Evolutionary conservation across 176 grass and related monocot genomes (phyloP).

Genomic region (Otatea glauca): DNA sequence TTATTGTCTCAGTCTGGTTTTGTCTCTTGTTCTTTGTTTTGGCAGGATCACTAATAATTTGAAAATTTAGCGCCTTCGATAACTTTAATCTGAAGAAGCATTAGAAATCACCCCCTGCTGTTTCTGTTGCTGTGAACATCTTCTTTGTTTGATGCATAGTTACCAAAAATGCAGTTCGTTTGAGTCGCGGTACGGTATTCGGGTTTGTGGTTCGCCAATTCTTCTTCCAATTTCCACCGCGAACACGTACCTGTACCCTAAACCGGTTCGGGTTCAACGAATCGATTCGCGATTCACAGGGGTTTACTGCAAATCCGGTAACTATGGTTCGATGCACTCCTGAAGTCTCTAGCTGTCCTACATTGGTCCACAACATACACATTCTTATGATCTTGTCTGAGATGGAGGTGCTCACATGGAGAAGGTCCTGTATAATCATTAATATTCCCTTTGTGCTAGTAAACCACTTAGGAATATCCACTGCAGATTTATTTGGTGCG

Average conservation of each 20-base stretch:
- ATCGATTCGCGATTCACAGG: too few relatives aligned
- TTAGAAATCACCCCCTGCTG: background rate
- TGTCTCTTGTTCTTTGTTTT: background rate
- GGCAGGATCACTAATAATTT: background rate
- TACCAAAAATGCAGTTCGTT: too few relatives aligned
- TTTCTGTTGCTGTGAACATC: constrained; percentile 21
- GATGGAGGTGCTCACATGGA: background rate
- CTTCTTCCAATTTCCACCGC: too few relatives aligned
- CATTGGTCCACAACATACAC: background rate
- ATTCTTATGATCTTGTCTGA: constrained; percentile 4
- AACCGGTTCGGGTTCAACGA: too few relatives aligned
- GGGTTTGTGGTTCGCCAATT: too few relatives aligned
- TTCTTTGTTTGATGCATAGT: too few relatives aligned
- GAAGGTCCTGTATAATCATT: constrained; percentile 4
- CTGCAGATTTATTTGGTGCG: constrained; percentile 1
- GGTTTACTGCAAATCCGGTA: too few relatives aligned
- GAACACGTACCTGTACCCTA: too few relatives aligned
- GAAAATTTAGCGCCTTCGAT: constrained; percentile 3
- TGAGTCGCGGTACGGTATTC: too few relatives aligned
- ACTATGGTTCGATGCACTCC: background rate
- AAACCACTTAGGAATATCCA: constrained; percentile 27
- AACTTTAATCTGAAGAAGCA: constrained; percentile 20
- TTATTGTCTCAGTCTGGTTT: constrained; percentile 13
- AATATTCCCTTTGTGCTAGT: constrained; percentile 28
- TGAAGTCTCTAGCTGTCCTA: constrained; percentile 16